These are phyloP conservation scores for Histomonas meleagridis DNA, from an alignment of 208 protist species.

Conservation along the genomic window DNA sequence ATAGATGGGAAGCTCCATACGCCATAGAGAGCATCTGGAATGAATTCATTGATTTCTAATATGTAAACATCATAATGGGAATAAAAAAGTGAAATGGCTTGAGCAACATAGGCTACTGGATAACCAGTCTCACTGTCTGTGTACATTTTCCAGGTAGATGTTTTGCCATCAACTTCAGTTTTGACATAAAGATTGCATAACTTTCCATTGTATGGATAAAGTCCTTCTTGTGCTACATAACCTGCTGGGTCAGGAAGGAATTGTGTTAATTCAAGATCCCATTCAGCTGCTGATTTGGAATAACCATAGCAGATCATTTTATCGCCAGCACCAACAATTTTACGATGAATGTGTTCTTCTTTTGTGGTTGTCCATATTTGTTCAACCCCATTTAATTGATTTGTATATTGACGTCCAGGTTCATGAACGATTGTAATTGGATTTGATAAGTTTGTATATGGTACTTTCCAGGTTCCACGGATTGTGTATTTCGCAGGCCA, in stretches of 20 bases:
- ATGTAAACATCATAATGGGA: neutral
- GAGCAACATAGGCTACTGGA: neutral
- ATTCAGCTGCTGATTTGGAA: neutral
- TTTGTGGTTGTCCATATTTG: neutral
- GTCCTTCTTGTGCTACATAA: neutral
- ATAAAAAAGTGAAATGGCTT: neutral
- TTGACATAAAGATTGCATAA: neutral
- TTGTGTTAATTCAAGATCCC: neutral
- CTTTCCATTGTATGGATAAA: neutral
- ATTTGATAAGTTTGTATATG: neutral
- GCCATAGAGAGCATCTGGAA: neutral
- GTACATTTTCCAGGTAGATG: neutral
- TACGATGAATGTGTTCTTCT: neutral
- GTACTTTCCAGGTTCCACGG: neutral
- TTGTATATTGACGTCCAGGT: neutral
- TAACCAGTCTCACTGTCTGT: neutral
- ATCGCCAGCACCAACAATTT: neutral
- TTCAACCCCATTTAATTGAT: neutral
- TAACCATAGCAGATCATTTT: neutral
- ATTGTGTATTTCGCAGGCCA: neutral
- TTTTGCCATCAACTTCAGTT: neutral
- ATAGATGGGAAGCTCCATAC: neutral
- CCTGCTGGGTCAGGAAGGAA: neutral
- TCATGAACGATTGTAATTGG: neutral
- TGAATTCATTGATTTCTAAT: slow-evolving; percentile 9